Evolutionary conservation across 2,329 filamentous ascomycete genomes (phyloP).

Genomic region (Microthyrium microscopicum): DNA sequence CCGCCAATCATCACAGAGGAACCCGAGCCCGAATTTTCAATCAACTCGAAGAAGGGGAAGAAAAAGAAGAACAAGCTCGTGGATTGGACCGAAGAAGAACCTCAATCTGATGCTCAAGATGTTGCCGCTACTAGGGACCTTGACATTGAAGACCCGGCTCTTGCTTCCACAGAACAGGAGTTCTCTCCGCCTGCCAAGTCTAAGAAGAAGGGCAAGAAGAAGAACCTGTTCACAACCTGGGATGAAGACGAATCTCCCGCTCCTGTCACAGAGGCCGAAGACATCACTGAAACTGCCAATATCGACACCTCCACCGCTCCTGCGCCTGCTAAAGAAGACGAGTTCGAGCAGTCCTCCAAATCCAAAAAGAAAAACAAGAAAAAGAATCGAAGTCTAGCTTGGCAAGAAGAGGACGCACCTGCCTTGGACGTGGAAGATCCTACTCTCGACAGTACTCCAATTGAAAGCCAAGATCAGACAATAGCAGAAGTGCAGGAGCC

Average conservation of each 20-base stretch:
- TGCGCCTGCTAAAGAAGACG: background rate
- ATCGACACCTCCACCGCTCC: background rate
- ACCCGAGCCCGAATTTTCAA: background rate
- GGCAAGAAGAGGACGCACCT: background rate
- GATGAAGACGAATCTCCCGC: background rate
- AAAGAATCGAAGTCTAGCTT: background rate
- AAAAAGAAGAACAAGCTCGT: constrained; percentile 1
- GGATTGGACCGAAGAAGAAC: background rate
- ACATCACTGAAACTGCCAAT: background rate
- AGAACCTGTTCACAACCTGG: constrained; percentile 5
- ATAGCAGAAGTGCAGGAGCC: too few species aligned
- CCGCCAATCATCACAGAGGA: background rate
- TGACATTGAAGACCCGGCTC: too few species aligned
- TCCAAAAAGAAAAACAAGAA: constrained; percentile 1
- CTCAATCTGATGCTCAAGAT: background rate
- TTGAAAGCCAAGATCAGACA: too few species aligned
- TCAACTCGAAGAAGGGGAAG: constrained; percentile 1
- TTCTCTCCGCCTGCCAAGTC: constrained; percentile 8
- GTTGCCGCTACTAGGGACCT: too few species aligned
- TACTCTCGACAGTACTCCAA: too few species aligned
- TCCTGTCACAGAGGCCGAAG: background rate
- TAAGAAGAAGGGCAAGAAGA: constrained; percentile 11
- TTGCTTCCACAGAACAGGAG: too few species aligned
- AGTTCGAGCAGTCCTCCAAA: background rate
- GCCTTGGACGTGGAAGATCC: background rate